Conservation (phyloP, 257 asterid genomes). For the Craterostigma plantagineum region DNA sequence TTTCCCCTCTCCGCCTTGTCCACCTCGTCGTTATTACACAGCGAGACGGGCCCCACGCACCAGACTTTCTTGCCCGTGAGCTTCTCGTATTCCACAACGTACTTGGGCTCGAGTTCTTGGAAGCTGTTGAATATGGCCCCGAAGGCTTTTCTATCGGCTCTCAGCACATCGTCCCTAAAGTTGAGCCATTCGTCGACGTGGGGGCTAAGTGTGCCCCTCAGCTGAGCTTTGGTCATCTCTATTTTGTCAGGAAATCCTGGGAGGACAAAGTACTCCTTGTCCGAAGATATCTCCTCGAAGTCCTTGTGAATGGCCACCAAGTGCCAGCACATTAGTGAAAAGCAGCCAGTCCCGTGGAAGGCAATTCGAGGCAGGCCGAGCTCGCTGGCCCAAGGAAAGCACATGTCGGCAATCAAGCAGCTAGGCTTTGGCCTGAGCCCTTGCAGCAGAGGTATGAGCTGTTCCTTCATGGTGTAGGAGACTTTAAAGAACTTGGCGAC, state of each 20-base stretch:
- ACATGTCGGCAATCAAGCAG: constrained; percentile 2
- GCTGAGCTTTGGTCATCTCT: constrained; percentile 28
- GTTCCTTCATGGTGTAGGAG: neutral
- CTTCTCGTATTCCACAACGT: constrained; percentile 9
- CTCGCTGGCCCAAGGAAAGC: neutral
- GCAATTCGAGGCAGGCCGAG: neutral
- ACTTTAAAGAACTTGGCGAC: neutral
- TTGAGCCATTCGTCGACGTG: constrained; percentile 9
- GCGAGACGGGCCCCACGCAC: constrained; percentile 36
- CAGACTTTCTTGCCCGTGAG: constrained; percentile 16
- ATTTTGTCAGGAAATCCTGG: constrained; percentile 33
- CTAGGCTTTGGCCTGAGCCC: neutral
- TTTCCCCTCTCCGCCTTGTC: constrained; percentile 31
- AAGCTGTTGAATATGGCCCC: constrained; percentile 30
- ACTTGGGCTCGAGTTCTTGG: constrained; percentile 26
- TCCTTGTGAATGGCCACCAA: neutral
- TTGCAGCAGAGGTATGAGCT: neutral
- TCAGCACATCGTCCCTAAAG: constrained; percentile 4
- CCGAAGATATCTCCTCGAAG: constrained; percentile 2
- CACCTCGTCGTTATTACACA: constrained; percentile 14
- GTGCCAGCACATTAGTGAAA: neutral
- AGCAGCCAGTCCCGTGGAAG: constrained; percentile 1
- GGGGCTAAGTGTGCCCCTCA: constrained; percentile 8
- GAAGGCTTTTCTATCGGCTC: constrained; percentile 17
- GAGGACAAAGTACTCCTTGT: constrained; percentile 23